A percentile compares a stretch with the other conserved stretches of the same genome.
Evolutionary conservation across 2,329 filamentous ascomycete genomes (phyloP).

Genomic region (Plenodomus biglobosus): DNA sequence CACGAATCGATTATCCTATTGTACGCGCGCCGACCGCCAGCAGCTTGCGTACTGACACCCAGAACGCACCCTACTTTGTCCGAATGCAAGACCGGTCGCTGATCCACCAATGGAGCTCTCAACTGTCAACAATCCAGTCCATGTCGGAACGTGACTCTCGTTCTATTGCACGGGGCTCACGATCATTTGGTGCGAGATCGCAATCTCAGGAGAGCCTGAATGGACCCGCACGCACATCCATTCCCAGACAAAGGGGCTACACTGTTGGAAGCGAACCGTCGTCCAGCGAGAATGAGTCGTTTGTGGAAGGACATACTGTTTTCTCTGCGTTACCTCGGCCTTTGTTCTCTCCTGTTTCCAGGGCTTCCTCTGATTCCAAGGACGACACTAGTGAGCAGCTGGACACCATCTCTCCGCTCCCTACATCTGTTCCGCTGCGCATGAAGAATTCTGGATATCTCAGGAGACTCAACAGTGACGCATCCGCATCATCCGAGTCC

Average conservation of each 20-base stretch:
- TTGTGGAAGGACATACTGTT: conserved; percentile 28
- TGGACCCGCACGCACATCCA: conserved; percentile 20
- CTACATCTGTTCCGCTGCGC: conserved; percentile 41
- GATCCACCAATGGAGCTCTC: conserved; percentile 45
- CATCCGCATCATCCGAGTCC: conserved; percentile 35
- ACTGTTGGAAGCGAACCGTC: conserved; percentile 39
- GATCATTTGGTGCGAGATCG: conserved; percentile 36
- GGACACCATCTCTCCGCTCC: conserved; percentile 45
- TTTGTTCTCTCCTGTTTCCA: conserved; percentile 35
- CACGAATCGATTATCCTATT: conserved; percentile 40
- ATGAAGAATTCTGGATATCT: conserved; percentile 44
- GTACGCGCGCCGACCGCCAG: conserved; percentile 41
- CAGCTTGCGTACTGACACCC: conserved; percentile 41
- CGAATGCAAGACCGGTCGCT: conserved; percentile 44
- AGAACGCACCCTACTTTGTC: conserved; percentile 36
- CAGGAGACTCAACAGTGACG: conserved; percentile 37
- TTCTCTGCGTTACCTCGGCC: conserved; percentile 41
- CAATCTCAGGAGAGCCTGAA: conserved; percentile 36
- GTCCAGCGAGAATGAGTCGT: conserved; percentile 37
- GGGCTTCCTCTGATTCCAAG: conserved; percentile 30
- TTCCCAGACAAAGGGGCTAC: conserved; percentile 34
- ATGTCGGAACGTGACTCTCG: conserved; percentile 42
- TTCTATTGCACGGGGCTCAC: conserved; percentile 36
- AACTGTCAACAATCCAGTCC: conserved; percentile 44
- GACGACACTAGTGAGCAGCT: conserved; percentile 42